Evolutionary conservation across 495 filamentous ascomycete species (phyloP), one percentile per base, ranked within the genome.

Genomic region (Emericellopsis terricola): DNA sequence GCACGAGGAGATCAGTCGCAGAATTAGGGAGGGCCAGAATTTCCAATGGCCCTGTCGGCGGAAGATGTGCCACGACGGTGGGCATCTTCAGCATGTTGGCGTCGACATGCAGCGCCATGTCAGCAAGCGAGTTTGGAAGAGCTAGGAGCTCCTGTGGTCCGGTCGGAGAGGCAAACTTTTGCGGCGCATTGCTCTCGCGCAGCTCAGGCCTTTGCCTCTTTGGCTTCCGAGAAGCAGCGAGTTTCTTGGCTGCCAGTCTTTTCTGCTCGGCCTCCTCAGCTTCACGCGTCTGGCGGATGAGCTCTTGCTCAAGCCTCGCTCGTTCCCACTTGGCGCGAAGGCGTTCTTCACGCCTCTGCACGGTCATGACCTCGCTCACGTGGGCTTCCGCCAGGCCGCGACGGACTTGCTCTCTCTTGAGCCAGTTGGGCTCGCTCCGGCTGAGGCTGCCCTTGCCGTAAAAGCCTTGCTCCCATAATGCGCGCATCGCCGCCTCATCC

Each of bases 371-470:
- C 51, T 93, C 84, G 33, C 76, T 81, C 13, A 64, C 68, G 19
- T 55, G 60, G 20, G 51, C 50, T 16, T 46, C 48, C 29, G 67
- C 69, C 8, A 73, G 42, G 3, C 81, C 83, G 28, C 69, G 62
- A 38, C 73, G 66, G 33, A 70, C 70, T 46, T 78, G 80, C 49
- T 93, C 82, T 32, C 81, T 64, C 33, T 78, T 78, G 34, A 94
- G 52, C 89, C 89, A 99, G 36, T 71, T 83, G 2, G 87, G 89
- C 50, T 96, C 86, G 55, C 83, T 93, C 42, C 89, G 73, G 52
- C 85, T 94, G 39, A 96, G 62, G 35, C 59, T 83, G 31, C 89
- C 89, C 54, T 93, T 94, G 28, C 89, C 89, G 51, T 83, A 99
- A 55, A 96, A 96, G 1, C 89, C 89, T 49, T 81, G 76, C 50